A percentile compares a stretch with the other conserved stretches of the same genome.
Conservation (phyloP, 2,329 filamentous ascomycete species). For the Podosphaera aphanis region DNA sequence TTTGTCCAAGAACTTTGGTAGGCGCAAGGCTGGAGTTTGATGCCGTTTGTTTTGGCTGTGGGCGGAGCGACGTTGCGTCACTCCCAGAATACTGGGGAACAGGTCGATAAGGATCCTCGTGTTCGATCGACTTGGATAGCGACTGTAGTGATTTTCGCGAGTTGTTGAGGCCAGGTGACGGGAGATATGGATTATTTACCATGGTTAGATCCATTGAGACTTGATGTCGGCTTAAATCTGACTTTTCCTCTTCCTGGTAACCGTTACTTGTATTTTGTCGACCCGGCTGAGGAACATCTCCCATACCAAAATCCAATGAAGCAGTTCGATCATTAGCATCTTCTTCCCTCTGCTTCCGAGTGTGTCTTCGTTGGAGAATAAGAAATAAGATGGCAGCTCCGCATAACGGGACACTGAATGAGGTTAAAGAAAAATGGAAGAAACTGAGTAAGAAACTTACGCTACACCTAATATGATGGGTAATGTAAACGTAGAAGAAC, state of each 20-base stretch:
- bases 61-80: slow-evolving; percentile 32
- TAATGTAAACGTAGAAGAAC: slow-evolving; percentile 30
- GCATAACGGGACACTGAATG: slow-evolving; percentile 47
- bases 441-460: slow-evolving; percentile 27
- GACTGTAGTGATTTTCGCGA: slow-evolving; percentile 76
- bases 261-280: slow-evolving; percentile 5
- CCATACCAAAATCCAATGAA: slow-evolving; percentile 80
- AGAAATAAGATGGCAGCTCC: slow-evolving; percentile 43
- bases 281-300: slow-evolving; percentile 20
- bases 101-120: slow-evolving; percentile 58
- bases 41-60: slow-evolving; percentile 22
- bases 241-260: slow-evolving; percentile 4
- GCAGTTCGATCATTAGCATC: slow-evolving; percentile 72
- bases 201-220: slow-evolving; percentile 42
- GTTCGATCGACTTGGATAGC: slow-evolving; percentile 49
- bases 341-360: slow-evolving; percentile 48
- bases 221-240: slow-evolving; percentile 23
- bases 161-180: slow-evolving; percentile 57
- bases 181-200: slow-evolving; percentile 62
- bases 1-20: slow-evolving; percentile 10
- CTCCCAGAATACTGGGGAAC: slow-evolving; percentile 31
- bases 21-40: slow-evolving; percentile 19
- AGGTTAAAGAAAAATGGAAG: not conserved
- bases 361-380: slow-evolving; percentile 57
- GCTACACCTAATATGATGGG: slow-evolving; percentile 45